phyloP scores from a whole-genome alignment of 176 grass and related monocot genomes.

The Eragrostis curvula region DNA sequence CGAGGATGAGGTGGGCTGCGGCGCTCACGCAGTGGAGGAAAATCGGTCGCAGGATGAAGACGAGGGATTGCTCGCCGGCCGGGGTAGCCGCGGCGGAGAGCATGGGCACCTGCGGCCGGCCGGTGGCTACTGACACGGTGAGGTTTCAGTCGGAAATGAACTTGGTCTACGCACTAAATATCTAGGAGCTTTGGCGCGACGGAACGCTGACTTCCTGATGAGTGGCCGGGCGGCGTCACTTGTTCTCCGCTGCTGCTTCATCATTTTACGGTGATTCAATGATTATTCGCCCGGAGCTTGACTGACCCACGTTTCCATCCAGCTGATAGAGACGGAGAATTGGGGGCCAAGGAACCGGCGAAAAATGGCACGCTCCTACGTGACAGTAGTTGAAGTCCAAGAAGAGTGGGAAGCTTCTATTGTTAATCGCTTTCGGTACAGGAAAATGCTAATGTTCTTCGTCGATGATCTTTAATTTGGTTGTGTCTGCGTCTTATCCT shows the following conservation, averaged over 20 bases:
- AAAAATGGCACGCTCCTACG: not conserved
- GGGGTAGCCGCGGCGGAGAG: not conserved
- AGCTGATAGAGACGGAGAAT: not conserved
- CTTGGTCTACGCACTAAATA: too few relatives aligned
- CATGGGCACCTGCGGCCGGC: not conserved
- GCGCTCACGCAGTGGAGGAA: conserved; percentile 30
- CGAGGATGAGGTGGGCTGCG: conserved; percentile 33
- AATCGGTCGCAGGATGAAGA: not conserved
- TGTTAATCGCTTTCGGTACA: too few relatives aligned
- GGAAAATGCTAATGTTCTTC: too few relatives aligned
- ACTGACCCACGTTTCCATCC: not conserved
- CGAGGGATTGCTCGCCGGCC: not conserved
- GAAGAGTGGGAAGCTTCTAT: not conserved
- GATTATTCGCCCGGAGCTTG: not conserved
- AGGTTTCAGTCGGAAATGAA: too few relatives aligned
- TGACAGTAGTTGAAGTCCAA: too few relatives aligned
- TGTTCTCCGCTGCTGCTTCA: not conserved
- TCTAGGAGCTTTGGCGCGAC: not conserved
- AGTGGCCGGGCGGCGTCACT: not conserved
- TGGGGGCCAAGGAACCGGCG: not conserved
- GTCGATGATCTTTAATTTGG: too few relatives aligned
- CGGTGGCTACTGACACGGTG: not conserved
- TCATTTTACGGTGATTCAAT: not conserved
- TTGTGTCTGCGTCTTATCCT: not conserved
- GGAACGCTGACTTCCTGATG: not conserved